Evolutionary conservation across 768 basidiomycete species (phyloP).

Genomic region (Clathrus columnatus): DNA sequence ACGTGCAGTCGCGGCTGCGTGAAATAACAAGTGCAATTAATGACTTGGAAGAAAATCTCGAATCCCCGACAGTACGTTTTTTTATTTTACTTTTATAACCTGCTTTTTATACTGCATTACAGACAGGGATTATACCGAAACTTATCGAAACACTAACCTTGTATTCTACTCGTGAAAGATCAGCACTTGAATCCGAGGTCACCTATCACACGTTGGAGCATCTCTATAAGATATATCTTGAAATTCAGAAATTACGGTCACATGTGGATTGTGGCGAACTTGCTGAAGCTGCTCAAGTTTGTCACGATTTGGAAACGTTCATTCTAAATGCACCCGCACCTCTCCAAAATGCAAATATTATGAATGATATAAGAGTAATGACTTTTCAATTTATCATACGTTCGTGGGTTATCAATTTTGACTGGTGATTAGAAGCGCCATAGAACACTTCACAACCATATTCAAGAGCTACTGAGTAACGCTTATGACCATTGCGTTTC

Average conservation of each 20-base stretch:
- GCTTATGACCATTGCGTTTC: slow-evolving; percentile 54
- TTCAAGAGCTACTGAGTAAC: slow-evolving; percentile 65
- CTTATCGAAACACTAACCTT: slow-evolving; percentile 45
- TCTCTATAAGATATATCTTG: slow-evolving; percentile 42
- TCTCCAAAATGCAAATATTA: slow-evolving; percentile 42
- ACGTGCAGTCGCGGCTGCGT: slow-evolving; percentile 51
- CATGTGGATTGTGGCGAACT: slow-evolving; percentile 52
- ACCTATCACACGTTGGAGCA: slow-evolving; percentile 44
- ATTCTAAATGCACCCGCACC: slow-evolving; percentile 42
- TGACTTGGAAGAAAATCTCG: slow-evolving; percentile 39
- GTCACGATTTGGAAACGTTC: slow-evolving; percentile 32
- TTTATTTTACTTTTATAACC: slow-evolving; percentile 8
- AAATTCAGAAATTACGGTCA: slow-evolving; percentile 34
- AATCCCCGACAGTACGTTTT: slow-evolving; percentile 47
- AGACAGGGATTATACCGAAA: slow-evolving; percentile 64
- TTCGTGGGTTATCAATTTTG: not conserved
- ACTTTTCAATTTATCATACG: slow-evolving; percentile 3
- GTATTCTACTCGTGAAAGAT: slow-evolving; percentile 58
- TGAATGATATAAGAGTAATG: slow-evolving; percentile 50
- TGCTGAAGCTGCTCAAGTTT: slow-evolving; percentile 49
- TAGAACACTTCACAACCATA: slow-evolving; percentile 43
- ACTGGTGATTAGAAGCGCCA: slow-evolving; percentile 39
- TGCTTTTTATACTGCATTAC: not conserved
- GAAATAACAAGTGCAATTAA: slow-evolving; percentile 47
- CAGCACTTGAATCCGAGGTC: slow-evolving; percentile 46